Evolutionary conservation across 2,329 filamentous ascomycete species (phyloP), one percentile per base, ranked within the genome.

Genomic region (Colletotrichum tofieldiae): DNA sequence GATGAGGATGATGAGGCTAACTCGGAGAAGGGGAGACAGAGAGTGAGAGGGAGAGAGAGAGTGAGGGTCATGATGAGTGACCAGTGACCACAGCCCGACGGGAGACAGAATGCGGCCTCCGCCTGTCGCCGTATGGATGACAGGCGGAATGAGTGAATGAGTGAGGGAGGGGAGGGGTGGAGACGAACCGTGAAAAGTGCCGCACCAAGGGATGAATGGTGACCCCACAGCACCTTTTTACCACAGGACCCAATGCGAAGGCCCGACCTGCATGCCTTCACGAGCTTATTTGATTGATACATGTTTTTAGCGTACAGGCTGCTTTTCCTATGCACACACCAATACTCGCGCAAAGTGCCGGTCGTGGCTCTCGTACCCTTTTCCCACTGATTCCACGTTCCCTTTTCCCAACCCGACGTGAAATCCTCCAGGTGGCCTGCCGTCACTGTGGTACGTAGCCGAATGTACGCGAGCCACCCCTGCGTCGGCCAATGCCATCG

Each of bases 131-230:
- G 12, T 23, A 14, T 63, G 8, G 45, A 29, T 23, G 60, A 49
- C 41, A 8, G 26, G 43, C n/a, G 20, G 29, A 18, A 5, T 12
- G 37, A 45, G 23, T 6, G 23, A 9, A 5, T 51, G 47, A 23
- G 47, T 16, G 47, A 26, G 47, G 2, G 23, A 23, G 47, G n/a
- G 5, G 3, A 14, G 45, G 45, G n/a, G 45, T 12, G 23, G n/a
- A 14, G n/a, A 49, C 3, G 8, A 49, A 23, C n/a, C 6, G 55
- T 11, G 37, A 26, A 52, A 32, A 52, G 49, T 32, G 49, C 23
- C 35, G 29, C 12, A 56, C 55, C 9, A 58, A 47, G 58, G 58
- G 58, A 60, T 47, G 58, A 45, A 60, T 18, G 43, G 43, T 41
- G 3, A n/a, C 45, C 29, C 45, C 45, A 63, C 58, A 32, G 45